Evolutionary conservation across 2,329 filamentous ascomycete genomes (phyloP), one percentile per base, ranked within the genome.

Genomic region (Orbilia brochopaga): DNA sequence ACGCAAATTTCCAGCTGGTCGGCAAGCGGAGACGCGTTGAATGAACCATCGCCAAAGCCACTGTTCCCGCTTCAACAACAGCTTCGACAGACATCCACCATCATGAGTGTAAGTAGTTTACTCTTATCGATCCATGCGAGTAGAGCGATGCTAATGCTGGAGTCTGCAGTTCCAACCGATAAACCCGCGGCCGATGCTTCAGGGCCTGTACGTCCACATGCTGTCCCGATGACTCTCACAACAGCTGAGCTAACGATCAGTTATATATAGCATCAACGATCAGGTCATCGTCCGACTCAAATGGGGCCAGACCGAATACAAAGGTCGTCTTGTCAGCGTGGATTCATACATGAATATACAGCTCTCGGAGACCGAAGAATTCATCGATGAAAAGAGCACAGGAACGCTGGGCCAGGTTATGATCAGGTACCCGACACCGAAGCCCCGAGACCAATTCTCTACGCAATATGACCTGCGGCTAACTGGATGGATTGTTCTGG

Each of bases 331-430:
- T 74, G 90, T 96, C 78, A 93, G 90, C 77, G 90, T 96, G 78
- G 94, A 99, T 83, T 92, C 90, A 79, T 99, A 99, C 84, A 97
- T 99, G 93, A 99, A 99, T 83, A 88, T 99, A 75, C 92, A 97
- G 82, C 86, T 99, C 74, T 87, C 88, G 75, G 88, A 89, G 77
- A 92, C 93, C 57, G 90, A 96, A 81, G 94, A 99, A 81, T 97
- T 89, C 81, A 90, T 96, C 78, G 87, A 92, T 79, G 89, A 91
- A 76, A 90, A 95, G 85, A 88, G 87, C 79, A 91, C 89, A 37
- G 93, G 92, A 65, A 86, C 86, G 54, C 82, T 99, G 75, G 94
- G 94, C 5, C 90, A 96, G 81, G 92, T 99, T 51, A 81, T 99
- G 77, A 97, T 99, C 78, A 85, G 93, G 89, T 95, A 81, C 40